These are phyloP conservation scores for Barnettozyma sucrosica DNA, from an alignment of 805 yeast species.

Conservation along the genomic window DNA sequence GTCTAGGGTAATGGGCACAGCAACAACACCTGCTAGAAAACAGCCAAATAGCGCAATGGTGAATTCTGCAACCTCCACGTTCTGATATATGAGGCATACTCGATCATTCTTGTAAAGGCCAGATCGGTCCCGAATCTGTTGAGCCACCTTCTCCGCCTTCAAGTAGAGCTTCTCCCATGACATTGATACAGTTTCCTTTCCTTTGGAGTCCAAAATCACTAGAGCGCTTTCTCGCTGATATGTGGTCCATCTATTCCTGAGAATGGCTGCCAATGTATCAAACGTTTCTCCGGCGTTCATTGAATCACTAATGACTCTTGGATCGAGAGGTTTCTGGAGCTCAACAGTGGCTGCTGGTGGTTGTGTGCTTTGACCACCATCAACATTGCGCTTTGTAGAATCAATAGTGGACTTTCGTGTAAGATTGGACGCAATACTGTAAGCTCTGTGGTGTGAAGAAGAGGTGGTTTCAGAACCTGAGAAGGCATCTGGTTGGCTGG, in stretches of 20 bases:
- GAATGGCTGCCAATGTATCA: constrained; percentile 63
- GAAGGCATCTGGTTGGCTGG: constrained; percentile 1
- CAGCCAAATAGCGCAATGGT: constrained; percentile 85
- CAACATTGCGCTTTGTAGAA: constrained; percentile 18
- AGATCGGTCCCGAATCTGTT: constrained; percentile 66
- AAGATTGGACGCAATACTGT: constrained; percentile 22
- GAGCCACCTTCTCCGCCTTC: constrained; percentile 83
- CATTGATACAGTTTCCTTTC: constrained; percentile 70
- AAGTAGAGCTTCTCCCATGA: constrained; percentile 87
- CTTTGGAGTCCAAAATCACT: constrained; percentile 64
- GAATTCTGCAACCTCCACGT: constrained; percentile 79
- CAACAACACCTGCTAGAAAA: constrained; percentile 87
- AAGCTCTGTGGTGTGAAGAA: constrained; percentile 19
- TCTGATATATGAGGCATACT: constrained; percentile 78
- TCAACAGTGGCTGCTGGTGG: constrained; percentile 27
- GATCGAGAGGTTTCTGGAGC: constrained; percentile 46
- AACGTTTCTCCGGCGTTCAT: constrained; percentile 36
- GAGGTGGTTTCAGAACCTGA: constrained; percentile 3
- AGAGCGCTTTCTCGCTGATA: constrained; percentile 69
- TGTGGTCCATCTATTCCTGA: constrained; percentile 65
- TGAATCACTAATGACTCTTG: constrained; percentile 40
- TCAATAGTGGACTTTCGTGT: constrained; percentile 27
- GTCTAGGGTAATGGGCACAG: constrained; percentile 84
- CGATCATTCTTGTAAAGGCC: constrained; percentile 76
- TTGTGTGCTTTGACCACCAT: constrained; percentile 24